Base-by-base conservation (phyloP, 2,329 filamentous ascomycete species). In the Aphanoascus verrucosus region DNA sequence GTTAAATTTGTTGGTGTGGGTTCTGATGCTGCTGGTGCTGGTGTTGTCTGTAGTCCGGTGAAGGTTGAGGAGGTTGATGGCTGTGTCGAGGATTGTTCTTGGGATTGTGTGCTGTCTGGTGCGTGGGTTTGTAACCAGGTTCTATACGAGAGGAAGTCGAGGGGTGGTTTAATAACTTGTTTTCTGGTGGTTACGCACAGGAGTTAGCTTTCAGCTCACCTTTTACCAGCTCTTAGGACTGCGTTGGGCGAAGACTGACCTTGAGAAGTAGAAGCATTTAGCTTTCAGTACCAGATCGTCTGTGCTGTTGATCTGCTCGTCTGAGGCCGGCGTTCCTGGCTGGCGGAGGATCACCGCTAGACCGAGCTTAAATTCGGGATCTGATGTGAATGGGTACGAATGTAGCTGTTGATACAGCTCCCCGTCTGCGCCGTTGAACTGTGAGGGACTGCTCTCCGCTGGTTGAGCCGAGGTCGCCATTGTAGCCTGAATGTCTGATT, bases 211-310 rank as follows among this genome's bases (percentile, higher is more conserved):
- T 64, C 61, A 1, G 68, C 64, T 9, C 28, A n/a, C 7, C 11
- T 17, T 48, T 20, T 20, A 5, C 37, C 23, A n/a, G 11, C 31
- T 46, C 32, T 46, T 3, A 11, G 11, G 28, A 9, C 20, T 6
- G 35, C 20, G n/a, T 28, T 40, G 32, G 12, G 46, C 28, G 47
- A 14, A 64, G 65, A 44, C 64, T 49, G 64, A 73, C 72, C 69
- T 67, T 35, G 72, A 69, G 56, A 70, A 73, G 55, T 74, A 76
- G 60, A 75, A 76, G 57, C 72, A 74, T 63, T 73, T 71, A 12
- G 73, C 73, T 57, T 71, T 69, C 12, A 73, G 53, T 12, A 74
- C 68, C 23, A 75, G 63, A 53, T 71, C 70, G 49, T 72, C 66
- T 17, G 67, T 64, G 20, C 66, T 63, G 34, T 58, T 59, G 28